Percentiles rank a stretch among this genome's conserved stretches.
Evolutionary conservation across 768 basidiomycete species (phyloP).

Genomic region (Dentipellis fragilis): DNA sequence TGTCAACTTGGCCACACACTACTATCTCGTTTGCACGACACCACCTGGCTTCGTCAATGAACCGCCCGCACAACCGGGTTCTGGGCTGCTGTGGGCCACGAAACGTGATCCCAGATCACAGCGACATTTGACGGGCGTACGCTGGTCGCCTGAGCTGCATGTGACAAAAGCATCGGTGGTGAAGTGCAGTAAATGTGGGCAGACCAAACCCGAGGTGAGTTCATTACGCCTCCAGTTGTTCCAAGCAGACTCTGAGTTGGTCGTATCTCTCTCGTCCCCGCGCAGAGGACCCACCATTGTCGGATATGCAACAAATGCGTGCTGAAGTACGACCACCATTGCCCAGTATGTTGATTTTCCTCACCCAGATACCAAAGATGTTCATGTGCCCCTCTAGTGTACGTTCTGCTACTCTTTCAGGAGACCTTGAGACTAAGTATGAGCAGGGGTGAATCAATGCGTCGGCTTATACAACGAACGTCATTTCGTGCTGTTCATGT

Average conservation of each 20-base stretch:
- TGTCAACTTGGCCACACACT: slow-evolving; percentile 69
- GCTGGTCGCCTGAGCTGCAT: slow-evolving; percentile 38
- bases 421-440: neutral
- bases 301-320: slow-evolving; percentile 85
- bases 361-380: neutral
- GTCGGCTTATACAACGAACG: slow-evolving; percentile 94
- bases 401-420: slow-evolving; percentile 3
- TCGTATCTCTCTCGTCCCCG: too few relatives aligned
- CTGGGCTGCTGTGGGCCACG: slow-evolving; percentile 49
- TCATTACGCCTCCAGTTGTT: neutral
- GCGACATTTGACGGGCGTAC: slow-evolving; percentile 30
- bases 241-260: neutral
- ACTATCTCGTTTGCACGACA: slow-evolving; percentile 76
- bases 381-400: slow-evolving; percentile 3
- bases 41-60: slow-evolving; percentile 75
- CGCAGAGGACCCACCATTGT: slow-evolving; percentile 86
- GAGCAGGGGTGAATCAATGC: slow-evolving; percentile 90
- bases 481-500: slow-evolving; percentile 95
- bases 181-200: slow-evolving; percentile 11
- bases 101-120: slow-evolving; percentile 20
- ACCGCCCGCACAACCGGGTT: slow-evolving; percentile 30
- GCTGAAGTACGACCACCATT: slow-evolving; percentile 86
- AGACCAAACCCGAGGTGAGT: slow-evolving; percentile 9
- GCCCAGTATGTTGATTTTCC: slow-evolving; percentile 54
- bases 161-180: slow-evolving; percentile 37